A percentile compares a stretch with the other conserved stretches of the same genome.
Conservation (phyloP, 2,329 filamentous ascomycete species). For the Cercospora brassicicola region DNA sequence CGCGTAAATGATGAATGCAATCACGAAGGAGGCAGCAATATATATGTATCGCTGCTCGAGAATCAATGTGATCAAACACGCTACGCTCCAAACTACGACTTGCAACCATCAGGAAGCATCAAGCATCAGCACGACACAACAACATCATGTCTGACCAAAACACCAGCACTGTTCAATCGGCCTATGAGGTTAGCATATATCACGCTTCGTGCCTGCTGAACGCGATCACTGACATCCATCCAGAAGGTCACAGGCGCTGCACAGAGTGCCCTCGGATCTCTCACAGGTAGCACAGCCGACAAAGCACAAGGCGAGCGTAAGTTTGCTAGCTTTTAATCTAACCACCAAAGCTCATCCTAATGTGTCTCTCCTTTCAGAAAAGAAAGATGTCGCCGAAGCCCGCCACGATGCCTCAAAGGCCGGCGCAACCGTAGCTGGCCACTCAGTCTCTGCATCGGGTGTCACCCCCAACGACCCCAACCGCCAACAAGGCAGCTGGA, state of each 20-base stretch:
- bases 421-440: conserved; percentile 70
- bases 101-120: neutral
- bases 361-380: conserved; percentile 44
- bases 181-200: conserved; percentile 36
- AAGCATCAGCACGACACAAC: neutral
- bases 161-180: conserved; percentile 77
- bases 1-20: neutral
- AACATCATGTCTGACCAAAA: conserved; percentile 49
- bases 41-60: neutral
- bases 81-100: neutral
- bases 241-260: conserved; percentile 63
- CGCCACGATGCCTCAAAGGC: conserved; percentile 75
- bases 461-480: conserved; percentile 71
- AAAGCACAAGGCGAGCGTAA: conserved; percentile 49
- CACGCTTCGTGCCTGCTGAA: neutral
- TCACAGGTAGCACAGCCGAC: conserved; percentile 72
- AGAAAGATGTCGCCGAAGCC: conserved; percentile 63
- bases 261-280: conserved; percentile 68
- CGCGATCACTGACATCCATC: conserved; percentile 46
- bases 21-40: neutral
- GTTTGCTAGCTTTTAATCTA: neutral
- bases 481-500: conserved; percentile 72
- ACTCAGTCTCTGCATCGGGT: conserved; percentile 68
- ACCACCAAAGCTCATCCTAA: neutral
- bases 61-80: neutral